Conservation (phyloP, 2,329 filamentous ascomycete species). For the Colletotrichum acutatum region DNA sequence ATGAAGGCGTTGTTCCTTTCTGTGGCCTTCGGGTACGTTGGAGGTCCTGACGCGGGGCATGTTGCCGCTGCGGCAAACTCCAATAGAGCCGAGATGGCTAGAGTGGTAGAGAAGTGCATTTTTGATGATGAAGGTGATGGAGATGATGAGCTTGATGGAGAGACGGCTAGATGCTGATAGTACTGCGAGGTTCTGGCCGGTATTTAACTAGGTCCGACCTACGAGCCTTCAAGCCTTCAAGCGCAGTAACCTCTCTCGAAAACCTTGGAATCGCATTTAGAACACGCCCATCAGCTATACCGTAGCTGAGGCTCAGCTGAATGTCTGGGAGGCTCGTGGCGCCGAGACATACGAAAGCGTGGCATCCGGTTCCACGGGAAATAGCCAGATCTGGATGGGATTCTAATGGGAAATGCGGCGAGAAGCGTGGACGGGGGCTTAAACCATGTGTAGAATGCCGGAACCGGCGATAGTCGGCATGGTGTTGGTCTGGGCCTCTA, state of each 20-base stretch:
- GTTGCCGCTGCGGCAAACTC: neutral
- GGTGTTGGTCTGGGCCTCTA: neutral
- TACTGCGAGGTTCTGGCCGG: rapidly evolving
- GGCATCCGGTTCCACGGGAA: neutral
- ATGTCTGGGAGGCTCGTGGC: neutral
- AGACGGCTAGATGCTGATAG: neutral
- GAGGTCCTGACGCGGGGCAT: neutral
- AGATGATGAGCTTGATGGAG: neutral
- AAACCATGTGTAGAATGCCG: neutral
- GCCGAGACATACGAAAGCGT: neutral
- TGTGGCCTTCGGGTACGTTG: neutral
- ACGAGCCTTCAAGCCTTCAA: no score
- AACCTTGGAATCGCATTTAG: neutral
- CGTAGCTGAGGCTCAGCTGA: neutral
- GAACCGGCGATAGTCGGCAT: neutral
- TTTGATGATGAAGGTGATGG: neutral
- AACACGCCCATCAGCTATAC: neutral
- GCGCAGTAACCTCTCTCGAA: no score
- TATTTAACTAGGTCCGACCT: neutral
- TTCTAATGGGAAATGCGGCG: neutral
- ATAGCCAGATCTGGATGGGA: neutral
- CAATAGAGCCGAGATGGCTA: neutral
- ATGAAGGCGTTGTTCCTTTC: slow-evolving; percentile 1
- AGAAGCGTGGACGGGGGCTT: neutral
- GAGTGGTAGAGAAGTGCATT: neutral